Conservation (phyloP, 176 grass and related monocot species). For the Zea luxurians region DNA sequence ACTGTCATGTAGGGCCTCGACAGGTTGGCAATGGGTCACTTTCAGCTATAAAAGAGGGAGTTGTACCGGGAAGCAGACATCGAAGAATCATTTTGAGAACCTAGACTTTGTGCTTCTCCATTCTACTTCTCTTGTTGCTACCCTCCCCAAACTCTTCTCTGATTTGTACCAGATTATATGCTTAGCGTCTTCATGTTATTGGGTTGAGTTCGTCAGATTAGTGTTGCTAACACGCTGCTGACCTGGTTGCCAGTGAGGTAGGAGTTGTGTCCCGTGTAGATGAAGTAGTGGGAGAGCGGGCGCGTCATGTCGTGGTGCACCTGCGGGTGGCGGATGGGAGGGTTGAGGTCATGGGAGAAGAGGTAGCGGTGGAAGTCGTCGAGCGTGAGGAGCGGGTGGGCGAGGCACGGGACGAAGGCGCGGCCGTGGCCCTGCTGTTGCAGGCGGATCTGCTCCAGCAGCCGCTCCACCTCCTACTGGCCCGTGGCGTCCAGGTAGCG, state of each 20-base stretch:
- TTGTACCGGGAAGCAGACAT: too few relatives aligned
- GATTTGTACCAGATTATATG: too few relatives aligned
- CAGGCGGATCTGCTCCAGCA: slow-evolving; percentile 54
- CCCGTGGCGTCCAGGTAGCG: slow-evolving; percentile 51
- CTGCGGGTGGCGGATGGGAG: slow-evolving; percentile 31
- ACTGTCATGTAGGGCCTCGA: too few relatives aligned
- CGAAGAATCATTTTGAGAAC: too few relatives aligned
- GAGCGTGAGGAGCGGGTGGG: slow-evolving; percentile 42
- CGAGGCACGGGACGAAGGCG: slow-evolving; percentile 36
- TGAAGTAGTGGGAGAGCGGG: slow-evolving; percentile 89
- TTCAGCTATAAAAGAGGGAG: too few relatives aligned
- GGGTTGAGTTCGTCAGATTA: too few relatives aligned
- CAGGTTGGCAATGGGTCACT: too few relatives aligned
- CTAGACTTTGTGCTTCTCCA: too few relatives aligned
- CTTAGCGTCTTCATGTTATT: too few relatives aligned
- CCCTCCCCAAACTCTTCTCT: too few relatives aligned
- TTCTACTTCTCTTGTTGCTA: too few relatives aligned
- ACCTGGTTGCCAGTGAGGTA: slow-evolving; percentile 99
- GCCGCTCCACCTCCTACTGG: slow-evolving; percentile 35
- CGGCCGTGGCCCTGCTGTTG: slow-evolving; percentile 27
- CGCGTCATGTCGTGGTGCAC: slow-evolving; percentile 84
- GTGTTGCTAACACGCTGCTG: too few relatives aligned
- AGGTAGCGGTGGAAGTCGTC: slow-evolving; percentile 96
- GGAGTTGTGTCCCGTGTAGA: slow-evolving; percentile 96
- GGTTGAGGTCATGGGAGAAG: slow-evolving; percentile 77